Conservation (phyloP, 2,329 filamentous ascomycete species). For the Coniochaeta sp. region DNA sequence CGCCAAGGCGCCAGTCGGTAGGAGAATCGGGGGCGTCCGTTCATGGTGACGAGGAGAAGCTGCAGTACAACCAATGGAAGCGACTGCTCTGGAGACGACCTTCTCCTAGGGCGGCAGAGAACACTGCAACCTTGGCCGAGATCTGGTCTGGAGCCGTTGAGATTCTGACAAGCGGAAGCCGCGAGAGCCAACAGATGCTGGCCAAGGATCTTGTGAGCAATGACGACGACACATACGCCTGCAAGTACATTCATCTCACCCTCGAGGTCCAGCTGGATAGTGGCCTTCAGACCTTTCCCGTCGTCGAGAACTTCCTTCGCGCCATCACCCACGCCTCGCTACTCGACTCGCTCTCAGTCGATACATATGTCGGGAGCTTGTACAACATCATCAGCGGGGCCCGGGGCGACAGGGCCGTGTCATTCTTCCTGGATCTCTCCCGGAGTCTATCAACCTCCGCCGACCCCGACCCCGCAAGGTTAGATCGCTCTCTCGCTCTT, state of each 20-base stretch:
- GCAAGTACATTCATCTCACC: not conserved
- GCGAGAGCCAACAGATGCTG: not conserved
- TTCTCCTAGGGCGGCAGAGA: not conserved
- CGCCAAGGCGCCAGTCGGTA: not conserved
- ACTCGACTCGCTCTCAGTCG: slow-evolving; percentile 27
- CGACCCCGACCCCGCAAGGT: too few species aligned
- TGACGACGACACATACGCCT: not conserved
- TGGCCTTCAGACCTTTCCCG: not conserved
- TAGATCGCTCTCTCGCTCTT: not conserved
- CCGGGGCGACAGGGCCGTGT: slow-evolving; percentile 22
- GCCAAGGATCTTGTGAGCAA: not conserved
- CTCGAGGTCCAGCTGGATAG: not conserved
- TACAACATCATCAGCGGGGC: slow-evolving; percentile 26
- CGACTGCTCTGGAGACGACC: not conserved
- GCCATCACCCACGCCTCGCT: slow-evolving; percentile 26
- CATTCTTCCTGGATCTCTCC: slow-evolving; percentile 19
- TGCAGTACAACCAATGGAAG: not conserved
- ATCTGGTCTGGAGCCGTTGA: not conserved
- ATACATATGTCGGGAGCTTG: slow-evolving; percentile 25
- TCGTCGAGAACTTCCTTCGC: slow-evolving; percentile 22
- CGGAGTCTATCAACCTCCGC: too few species aligned
- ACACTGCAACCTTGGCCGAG: not conserved
- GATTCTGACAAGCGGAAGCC: not conserved
- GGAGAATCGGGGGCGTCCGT: too few species aligned
- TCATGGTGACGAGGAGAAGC: not conserved